Base-by-base conservation (phyloP, 176 grass and related monocot genomes). In the Cenchrus fungigraminus region DNA sequence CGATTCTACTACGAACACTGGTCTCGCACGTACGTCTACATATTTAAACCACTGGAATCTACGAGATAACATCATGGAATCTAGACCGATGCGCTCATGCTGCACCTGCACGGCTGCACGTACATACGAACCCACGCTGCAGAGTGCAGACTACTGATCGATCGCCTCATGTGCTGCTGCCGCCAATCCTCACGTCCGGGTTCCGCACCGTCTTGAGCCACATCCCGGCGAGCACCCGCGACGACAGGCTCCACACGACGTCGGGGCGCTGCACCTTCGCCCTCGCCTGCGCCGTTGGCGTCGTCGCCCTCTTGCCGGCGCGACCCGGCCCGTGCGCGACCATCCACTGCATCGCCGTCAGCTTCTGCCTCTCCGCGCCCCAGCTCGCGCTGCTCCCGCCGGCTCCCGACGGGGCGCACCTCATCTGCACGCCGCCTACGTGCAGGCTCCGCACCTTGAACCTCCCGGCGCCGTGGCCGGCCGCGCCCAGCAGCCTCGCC, bases 341-440 rank as follows among this genome's bases (percentile, higher is more conserved):
- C 65, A 89, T 74, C 97, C 97, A 99, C 70, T 99, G 97, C 86
- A 86, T 82, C 15, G 97, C 97, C 81, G 92, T 94, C 56, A 96
- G 79, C 74, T 88, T 92, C 80, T 97, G 91, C 78, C 84, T 87
- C 88, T 99, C 97, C 46, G 82, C 87, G 50, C 77, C 63, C 85
- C 87, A 92, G 89, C 58, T 80, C 20, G 73, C 57, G 31, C 52
- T 78, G 43, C 43, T 86, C 65, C 77, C 88, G n/a, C 4, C 85
- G 34, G 45, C 45, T 46, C 79, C 82, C n/a, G 85, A 68, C 25
- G 32, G 34, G 12, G 51, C 34, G 60, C 84, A 51, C 59, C 88
- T 82, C 78, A 87, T 40, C 85, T 90, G 86, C 72, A 99, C 80
- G 19, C 91, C 94, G 12, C 97, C 97, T 12, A 99, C 65, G 83